Base-by-base conservation (phyloP, 371 early-diverging fungal genomes). In the Homolaphlyctis polyrhiza region DNA sequence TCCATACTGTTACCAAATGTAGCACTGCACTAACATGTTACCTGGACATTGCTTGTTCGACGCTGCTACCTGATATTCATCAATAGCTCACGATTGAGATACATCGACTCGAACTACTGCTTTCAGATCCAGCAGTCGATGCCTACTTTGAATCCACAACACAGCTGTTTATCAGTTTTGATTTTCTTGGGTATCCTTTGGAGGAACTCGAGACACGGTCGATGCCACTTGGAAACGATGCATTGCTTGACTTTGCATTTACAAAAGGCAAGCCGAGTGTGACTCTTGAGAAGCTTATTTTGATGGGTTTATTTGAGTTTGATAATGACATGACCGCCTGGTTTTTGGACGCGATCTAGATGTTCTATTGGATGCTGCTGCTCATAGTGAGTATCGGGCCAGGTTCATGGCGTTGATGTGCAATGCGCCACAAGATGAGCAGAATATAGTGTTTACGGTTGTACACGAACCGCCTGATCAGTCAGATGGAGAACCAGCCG, bases 151-250 rank as follows among this genome's bases (percentile, higher is more conserved):
- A 32, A 32, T 32, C n/a, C 1, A 52, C 32, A 23, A 27, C 47
- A 29, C 70, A 73, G 54, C 52, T 71, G 30, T 73, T 68, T 66
- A 64, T 71, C 18, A 65, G 66, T 43, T 73, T 68, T 49, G 68
- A 65, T 4, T 71, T 73, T 58, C 30, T 73, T 48, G 57, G 51
- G 8, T 57, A 25, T 32, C 66, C 71, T 16, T 50, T 65, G 0
- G 69, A 73, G 50, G 71, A 71, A n/a, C 57, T 73, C 6, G 74
- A 73, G 43, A 73, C 71, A 5, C 60, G 57, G 43, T 71, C 71
- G 18, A 52, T 66, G 13, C 16, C 55, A 27, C 49, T 72, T 13
- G 59, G 58, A 3, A 6, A 32, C 23, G 1, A 5, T 2, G 27
- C 35, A 4, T 2, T 3, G 2, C 25, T 35, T 2, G 1, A 2